A percentile compares a stretch with the other conserved stretches of the same genome.
Evolutionary conservation across 1,139 yeast genomes (phyloP).

Genomic region (Wickerhamomyces sp.): DNA sequence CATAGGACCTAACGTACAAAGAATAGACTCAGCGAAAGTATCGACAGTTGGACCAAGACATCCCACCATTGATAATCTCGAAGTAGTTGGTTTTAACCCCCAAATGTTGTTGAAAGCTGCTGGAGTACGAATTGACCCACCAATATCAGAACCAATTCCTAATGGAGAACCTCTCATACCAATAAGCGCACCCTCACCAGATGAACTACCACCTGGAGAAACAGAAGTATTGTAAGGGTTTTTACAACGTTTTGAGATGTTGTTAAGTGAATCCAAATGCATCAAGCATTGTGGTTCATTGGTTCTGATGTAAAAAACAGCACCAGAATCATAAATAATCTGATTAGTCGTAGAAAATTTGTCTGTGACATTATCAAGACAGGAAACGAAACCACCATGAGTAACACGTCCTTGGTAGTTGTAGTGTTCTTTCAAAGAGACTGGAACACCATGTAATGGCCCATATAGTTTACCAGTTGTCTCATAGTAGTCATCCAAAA

Average conservation of each 20-base stretch:
- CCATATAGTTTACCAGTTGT: constrained; percentile 60
- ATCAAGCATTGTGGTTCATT: constrained; percentile 54
- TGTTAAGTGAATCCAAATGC: constrained; percentile 50
- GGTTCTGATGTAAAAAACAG: constrained; percentile 55
- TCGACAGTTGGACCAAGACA: constrained; percentile 46
- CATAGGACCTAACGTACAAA: constrained; percentile 61
- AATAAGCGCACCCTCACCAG: constrained; percentile 73
- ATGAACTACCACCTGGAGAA: constrained; percentile 68
- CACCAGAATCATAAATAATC: constrained; percentile 58
- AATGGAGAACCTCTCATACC: constrained; percentile 60
- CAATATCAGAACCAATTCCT: constrained; percentile 77
- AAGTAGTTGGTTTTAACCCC: constrained; percentile 67
- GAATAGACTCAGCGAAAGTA: constrained; percentile 27
- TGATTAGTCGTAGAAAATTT: constrained; percentile 49
- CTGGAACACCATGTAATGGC: constrained; percentile 76
- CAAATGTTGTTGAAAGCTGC: constrained; percentile 66
- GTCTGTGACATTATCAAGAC: constrained; percentile 44
- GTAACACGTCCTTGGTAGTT: constrained; percentile 52
- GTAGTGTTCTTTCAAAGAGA: constrained; percentile 73
- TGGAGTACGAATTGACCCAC: constrained; percentile 75
- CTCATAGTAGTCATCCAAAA: constrained; percentile 46
- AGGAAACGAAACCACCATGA: constrained; percentile 59
- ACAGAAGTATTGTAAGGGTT: constrained; percentile 50
- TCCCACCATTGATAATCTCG: constrained; percentile 50
- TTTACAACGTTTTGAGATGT: constrained; percentile 46